phyloP scores from a whole-genome alignment of 805 yeast genomes.

The Myxozyma sirexii region DNA sequence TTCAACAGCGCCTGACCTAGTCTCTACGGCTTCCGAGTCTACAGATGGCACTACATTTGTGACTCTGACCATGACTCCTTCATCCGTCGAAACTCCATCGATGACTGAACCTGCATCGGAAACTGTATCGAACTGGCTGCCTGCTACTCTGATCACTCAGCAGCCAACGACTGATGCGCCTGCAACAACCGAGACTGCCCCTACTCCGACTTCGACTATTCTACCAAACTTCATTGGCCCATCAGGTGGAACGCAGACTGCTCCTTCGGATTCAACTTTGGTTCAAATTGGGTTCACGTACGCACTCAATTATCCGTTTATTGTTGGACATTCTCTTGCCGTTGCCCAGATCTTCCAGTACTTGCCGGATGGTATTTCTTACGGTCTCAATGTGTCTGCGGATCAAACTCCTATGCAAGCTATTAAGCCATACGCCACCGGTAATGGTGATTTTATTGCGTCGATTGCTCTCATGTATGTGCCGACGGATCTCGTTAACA shows the following conservation, averaged over 20 bases:
- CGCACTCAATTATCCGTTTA: conserved; percentile 81
- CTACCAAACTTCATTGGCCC: conserved; percentile 83
- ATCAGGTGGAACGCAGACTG: conserved; percentile 48
- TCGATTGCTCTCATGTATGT: conserved; percentile 88
- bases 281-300: conserved; percentile 78
- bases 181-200: conserved; percentile 35
- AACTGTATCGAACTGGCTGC: conserved; percentile 48
- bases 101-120: too few relatives aligned
- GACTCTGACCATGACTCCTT: conserved; percentile 39
- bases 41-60: conserved; percentile 22
- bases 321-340: conserved; percentile 68
- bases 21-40: background rate
- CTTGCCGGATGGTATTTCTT: conserved; percentile 71
- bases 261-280: conserved; percentile 50
- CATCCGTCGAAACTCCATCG: conserved; percentile 24
- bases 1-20: background rate
- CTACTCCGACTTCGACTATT: conserved; percentile 42
- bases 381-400: conserved; percentile 55
- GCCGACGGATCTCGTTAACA: conserved; percentile 56
- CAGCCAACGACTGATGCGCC: conserved; percentile 41
- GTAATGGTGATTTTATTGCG: conserved; percentile 62
- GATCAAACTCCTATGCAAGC: conserved; percentile 61
- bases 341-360: conserved; percentile 85
- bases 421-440: conserved; percentile 73
- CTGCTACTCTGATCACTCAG: conserved; percentile 47